A percentile compares a stretch with the other conserved stretches of the same genome.
Evolutionary conservation across 306 rosid species (phyloP).

Genomic region (Prunus salicina): DNA sequence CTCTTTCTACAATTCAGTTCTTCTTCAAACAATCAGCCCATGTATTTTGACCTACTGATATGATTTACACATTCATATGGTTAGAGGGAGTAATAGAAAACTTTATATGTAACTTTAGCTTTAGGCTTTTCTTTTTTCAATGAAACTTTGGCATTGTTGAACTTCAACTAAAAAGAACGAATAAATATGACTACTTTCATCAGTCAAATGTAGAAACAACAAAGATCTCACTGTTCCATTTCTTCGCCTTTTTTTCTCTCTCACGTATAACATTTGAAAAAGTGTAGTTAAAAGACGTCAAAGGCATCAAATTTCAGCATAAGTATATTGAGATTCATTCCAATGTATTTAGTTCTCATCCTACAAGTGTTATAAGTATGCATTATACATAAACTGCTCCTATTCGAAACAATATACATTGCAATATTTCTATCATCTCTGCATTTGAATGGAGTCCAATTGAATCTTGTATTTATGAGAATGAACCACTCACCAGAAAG

Average conservation of each 20-base stretch:
- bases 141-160: background rate
- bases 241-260: background rate
- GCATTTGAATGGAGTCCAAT: background rate
- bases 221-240: background rate
- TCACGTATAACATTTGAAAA: too few relatives aligned
- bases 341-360: too few relatives aligned
- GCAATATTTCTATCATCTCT: background rate
- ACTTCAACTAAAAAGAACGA: background rate
- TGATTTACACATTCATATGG: background rate
- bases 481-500: slow-evolving; percentile 60
- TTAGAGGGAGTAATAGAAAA: too few relatives aligned
- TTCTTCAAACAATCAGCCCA: background rate
- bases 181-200: background rate
- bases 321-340: background rate
- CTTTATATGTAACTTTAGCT: background rate
- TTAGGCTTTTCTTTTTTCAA: background rate
- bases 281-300: background rate
- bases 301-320: background rate
- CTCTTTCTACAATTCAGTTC: too few relatives aligned
- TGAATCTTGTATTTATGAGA: background rate
- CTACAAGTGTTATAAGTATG: background rate
- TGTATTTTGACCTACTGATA: background rate
- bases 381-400: background rate
- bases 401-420: background rate
- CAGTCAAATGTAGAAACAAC: background rate